A percentile compares a stretch with the other conserved stretches of the same genome.
Conservation (phyloP, 139 green algal species). For the Ulvella scutata region DNA sequence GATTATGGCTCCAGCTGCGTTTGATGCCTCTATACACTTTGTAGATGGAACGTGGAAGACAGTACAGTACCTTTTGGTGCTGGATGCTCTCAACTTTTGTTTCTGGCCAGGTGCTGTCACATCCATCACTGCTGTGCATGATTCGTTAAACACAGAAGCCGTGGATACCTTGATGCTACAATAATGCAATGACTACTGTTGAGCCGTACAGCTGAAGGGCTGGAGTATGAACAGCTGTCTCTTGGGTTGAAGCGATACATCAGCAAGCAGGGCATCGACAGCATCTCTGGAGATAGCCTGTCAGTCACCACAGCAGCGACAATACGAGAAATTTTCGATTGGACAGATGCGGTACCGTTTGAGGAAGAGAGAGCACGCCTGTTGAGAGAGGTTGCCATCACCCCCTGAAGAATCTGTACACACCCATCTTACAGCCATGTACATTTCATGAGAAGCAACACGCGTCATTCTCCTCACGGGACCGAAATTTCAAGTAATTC, state of each 20-base stretch:
- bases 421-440: neutral
- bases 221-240: slow-evolving; percentile 86
- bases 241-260: slow-evolving; percentile 42
- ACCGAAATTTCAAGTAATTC: too few relatives aligned
- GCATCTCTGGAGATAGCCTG: neutral
- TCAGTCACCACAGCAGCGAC: slow-evolving; percentile 1
- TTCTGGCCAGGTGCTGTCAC: slow-evolving; percentile 66
- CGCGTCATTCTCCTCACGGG: too few relatives aligned
- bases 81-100: slow-evolving; percentile 97
- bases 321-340: slow-evolving; percentile 35
- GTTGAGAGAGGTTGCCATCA: slow-evolving; percentile 51
- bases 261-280: neutral
- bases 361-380: slow-evolving; percentile 70
- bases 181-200: too few relatives aligned
- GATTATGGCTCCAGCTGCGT: neutral
- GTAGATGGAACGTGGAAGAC: slow-evolving; percentile 35
- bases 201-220: slow-evolving; percentile 34
- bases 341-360: slow-evolving; percentile 41
- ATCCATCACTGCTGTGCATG: too few relatives aligned
- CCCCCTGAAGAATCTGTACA: neutral
- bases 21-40: slow-evolving; percentile 34
- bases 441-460: neutral
- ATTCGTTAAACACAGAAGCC: too few relatives aligned
- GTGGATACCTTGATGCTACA: too few relatives aligned
- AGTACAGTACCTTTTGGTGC: slow-evolving; percentile 70